Percentiles rank a stretch among this genome's conserved stretches.
These are phyloP conservation scores for Rhodotorula graminis DNA, from an alignment of 768 basidiomycete genomes.

Conservation along the genomic window DNA sequence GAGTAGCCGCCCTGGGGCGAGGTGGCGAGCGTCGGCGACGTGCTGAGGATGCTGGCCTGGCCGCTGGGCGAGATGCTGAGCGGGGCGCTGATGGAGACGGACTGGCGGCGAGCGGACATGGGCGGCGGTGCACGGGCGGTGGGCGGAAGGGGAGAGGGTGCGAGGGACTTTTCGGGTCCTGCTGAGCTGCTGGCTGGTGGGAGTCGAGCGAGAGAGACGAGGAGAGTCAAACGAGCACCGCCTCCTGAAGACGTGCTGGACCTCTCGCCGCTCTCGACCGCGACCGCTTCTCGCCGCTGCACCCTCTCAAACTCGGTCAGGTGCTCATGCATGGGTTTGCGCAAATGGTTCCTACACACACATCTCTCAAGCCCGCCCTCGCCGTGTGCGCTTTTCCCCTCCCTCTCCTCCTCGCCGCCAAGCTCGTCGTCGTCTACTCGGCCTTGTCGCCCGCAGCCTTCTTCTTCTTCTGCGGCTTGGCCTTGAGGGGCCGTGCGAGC, in stretches of 20 bases:
- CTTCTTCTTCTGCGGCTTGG: slow-evolving; percentile 58
- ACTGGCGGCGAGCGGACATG: neutral
- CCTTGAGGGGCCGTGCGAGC: slow-evolving; percentile 70
- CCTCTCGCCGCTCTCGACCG: neutral
- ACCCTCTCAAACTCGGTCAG: neutral
- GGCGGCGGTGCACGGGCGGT: neutral
- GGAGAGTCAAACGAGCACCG: neutral
- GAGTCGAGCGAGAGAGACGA: neutral
- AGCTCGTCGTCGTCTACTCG: slow-evolving; percentile 4
- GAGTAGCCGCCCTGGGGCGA: slow-evolving; percentile 4
- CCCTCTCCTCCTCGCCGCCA: neutral
- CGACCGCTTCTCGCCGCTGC: neutral
- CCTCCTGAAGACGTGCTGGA: neutral
- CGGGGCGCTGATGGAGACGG: slow-evolving; percentile 1
- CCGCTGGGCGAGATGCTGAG: neutral
- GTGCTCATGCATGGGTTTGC: neutral
- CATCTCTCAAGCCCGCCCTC: too few species aligned
- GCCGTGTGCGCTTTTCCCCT: too few species aligned
- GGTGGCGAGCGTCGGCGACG: neutral
- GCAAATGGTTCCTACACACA: neutral
- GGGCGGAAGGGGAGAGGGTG: neutral
- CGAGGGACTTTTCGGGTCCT: neutral
- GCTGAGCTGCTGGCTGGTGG: neutral
- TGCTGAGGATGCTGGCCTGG: neutral
- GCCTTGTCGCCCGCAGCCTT: slow-evolving; percentile 60